phyloP scores from a whole-genome alignment of 768 basidiomycete species.

The Suillus cothurnatus region DNA sequence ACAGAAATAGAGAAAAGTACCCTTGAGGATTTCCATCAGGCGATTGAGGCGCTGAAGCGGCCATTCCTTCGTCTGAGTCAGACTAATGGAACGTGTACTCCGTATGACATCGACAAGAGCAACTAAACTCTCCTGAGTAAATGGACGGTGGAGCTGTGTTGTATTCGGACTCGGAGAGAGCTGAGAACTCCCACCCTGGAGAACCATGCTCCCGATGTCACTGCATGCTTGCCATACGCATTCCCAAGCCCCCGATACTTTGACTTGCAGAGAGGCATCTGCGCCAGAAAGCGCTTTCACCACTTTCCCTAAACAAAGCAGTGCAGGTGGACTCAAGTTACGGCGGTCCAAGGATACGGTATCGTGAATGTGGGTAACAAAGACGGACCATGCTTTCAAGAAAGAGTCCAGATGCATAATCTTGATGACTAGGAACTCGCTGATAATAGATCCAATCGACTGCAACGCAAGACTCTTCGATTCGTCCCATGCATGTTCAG shows the following conservation, averaged over 20 bases:
- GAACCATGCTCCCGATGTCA: slow-evolving; percentile 58
- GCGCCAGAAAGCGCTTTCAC: slow-evolving; percentile 56
- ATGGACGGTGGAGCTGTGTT: slow-evolving; percentile 13
- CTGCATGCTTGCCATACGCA: slow-evolving; percentile 73
- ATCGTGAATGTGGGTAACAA: slow-evolving; percentile 72
- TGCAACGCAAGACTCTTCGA: slow-evolving; percentile 84
- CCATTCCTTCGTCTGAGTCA: slow-evolving; percentile 61
- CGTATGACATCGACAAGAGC: slow-evolving; percentile 76
- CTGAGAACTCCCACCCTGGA: slow-evolving; percentile 28
- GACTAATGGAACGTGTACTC: slow-evolving; percentile 54
- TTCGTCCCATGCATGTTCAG: slow-evolving; percentile 74
- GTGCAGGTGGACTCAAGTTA: slow-evolving; percentile 75
- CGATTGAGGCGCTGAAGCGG: slow-evolving; percentile 59
- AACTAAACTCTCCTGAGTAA: slow-evolving; percentile 78
- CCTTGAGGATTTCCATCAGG: slow-evolving; percentile 80
- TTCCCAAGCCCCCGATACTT: slow-evolving; percentile 53
- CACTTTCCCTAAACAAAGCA: slow-evolving; percentile 82
- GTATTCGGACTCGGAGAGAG: slow-evolving; percentile 19
- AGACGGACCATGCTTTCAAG: slow-evolving; percentile 68
- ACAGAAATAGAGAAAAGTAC: slow-evolving; percentile 31
- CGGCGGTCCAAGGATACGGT: slow-evolving; percentile 70
- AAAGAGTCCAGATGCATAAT: slow-evolving; percentile 77
- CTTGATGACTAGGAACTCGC: slow-evolving; percentile 73
- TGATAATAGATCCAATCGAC: slow-evolving; percentile 82
- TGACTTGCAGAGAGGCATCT: slow-evolving; percentile 33